Evolutionary conservation across 2,329 filamentous ascomycete species (phyloP), one percentile per base, ranked within the genome.

Genomic region (Penicillium aurantiogriseum): DNA sequence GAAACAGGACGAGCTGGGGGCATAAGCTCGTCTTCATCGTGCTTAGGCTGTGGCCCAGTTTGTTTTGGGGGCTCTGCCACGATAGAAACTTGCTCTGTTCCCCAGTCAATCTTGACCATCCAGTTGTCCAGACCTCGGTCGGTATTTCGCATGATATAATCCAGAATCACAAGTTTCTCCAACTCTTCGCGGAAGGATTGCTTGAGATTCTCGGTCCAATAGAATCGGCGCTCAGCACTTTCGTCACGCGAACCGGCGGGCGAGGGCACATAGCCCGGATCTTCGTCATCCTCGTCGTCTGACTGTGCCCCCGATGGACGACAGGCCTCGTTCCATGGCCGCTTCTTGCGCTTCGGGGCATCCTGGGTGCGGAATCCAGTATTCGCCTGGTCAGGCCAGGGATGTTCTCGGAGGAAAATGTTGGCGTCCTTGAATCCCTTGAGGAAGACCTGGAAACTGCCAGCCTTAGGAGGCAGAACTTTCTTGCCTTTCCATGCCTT

Each of bases 141-240:
- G 2, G 94, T 99, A 71, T 99, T 99, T 57, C 94, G 86, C 94
- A 99, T 99, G 62, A 99, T 96, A 73, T 99, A 99, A 76, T 99
- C 94, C 63, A 99, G 76, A 68, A 99, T 96, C 23, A 99, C 95
- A 8, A 99, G 81, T 75, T 97, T 97, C 77, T 99, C 94, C 47
- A 99, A 82, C 76, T 97, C 90, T 74, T 99, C 94, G 38, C 94
- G 83, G 72, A 99, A 96, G 0, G 91, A 89, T 73, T 96, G 91
- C 71, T 97, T 95, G 45, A 99, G 76, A 6, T 82, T 78, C 51
- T 95, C 90, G 0, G 91, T 96, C 94, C 94, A 99, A 58, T 88
- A 84, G 63, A 94, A 95, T 39, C 80, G 77, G 46, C 75, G 76
- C 53, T 78, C 65, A 63, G 73, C 59, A 58, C 72, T 79, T 39